A percentile compares a stretch with the other conserved stretches of the same genome.
phyloP scores from a whole-genome alignment of 2,329 filamentous ascomycete genomes.

The Nothophoma quercina region DNA sequence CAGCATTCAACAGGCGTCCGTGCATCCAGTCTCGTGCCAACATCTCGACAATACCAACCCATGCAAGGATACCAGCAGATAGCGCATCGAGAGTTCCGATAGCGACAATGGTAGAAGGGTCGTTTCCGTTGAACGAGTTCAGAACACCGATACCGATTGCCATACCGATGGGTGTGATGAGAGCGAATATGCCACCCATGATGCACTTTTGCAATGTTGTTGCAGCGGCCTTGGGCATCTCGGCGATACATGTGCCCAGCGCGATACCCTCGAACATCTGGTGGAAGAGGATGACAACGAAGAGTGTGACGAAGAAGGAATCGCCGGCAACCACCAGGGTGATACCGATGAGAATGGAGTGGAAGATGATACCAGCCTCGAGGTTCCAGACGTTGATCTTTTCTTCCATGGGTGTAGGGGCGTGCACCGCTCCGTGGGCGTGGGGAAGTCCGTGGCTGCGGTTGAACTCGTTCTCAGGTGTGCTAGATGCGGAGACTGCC shows the following conservation, averaged over 20 bases:
- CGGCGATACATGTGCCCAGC: constrained; percentile 74
- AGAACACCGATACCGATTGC: constrained; percentile 79
- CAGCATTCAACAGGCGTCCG: constrained; percentile 59
- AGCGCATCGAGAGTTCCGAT: constrained; percentile 77
- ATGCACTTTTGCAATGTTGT: constrained; percentile 60
- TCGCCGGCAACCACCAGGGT: constrained; percentile 64
- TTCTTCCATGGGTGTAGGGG: constrained; percentile 40
- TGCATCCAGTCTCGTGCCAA: constrained; percentile 76
- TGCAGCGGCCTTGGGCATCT: constrained; percentile 55
- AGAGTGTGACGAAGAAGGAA: constrained; percentile 60
- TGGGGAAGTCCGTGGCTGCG: constrained; percentile 26
- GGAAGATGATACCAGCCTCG: constrained; percentile 78
- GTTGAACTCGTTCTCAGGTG: constrained; percentile 24
- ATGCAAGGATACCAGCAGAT: constrained; percentile 78
- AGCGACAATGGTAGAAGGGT: constrained; percentile 71
- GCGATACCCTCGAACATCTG: constrained; percentile 81
- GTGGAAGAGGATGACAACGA: constrained; percentile 76
- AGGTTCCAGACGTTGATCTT: constrained; percentile 72
- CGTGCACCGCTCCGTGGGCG: constrained; percentile 31
- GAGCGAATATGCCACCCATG: constrained; percentile 70
- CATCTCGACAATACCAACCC: constrained; percentile 83
- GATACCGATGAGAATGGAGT: constrained; percentile 72
- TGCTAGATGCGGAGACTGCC: constrained; percentile 13
- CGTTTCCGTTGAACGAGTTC: constrained; percentile 75
- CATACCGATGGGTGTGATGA: constrained; percentile 81